Evolutionary conservation across 2,329 filamentous ascomycete genomes (phyloP), one percentile per base, ranked within the genome.

Genomic region (Penicillium sp.): DNA sequence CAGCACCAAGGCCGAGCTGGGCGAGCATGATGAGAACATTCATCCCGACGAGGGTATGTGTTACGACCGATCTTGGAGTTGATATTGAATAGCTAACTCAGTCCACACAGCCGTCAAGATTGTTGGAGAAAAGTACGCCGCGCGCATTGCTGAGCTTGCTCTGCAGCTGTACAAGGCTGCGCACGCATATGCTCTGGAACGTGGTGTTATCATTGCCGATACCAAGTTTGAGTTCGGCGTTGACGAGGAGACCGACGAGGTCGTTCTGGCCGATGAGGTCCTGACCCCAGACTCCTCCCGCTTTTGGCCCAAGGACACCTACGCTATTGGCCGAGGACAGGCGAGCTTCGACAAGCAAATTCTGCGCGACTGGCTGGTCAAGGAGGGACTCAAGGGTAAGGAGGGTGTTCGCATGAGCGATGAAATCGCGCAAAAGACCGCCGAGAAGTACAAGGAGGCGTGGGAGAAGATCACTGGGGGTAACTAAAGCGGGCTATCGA

Each of bases 311-410:
- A 83, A 81, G 58, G 85, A 85, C 41, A 79, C 79, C 42, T 95
- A 93, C 68, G 81, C 85, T 67, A 73, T 88, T 16, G 91, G 92
- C 2, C 80, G 79, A 56, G 81, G 87, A 51, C 90, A 95, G 76
- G 81, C 87, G 49, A 94, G 89, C 73, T 94, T 93, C 62, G 92
- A 96, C 70, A 96, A 96, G 80, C 88, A 92, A 75, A 86, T 81
- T 65, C 71, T 96, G 61, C 79, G 92, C 33, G 86, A 96, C 74
- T 96, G 90, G 89, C 72, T 96, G 64, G 87, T 85, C 2, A 74
- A 70, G 44, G 79, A 87, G 52, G 88, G 88, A 0, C 71, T 95
- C 52, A 90, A 91, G 76, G 88, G 87, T 1, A 88, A 88, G 73
- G 79, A 86, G 24, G 86, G 83, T 1, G 87, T 94, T 15, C 75